These are phyloP conservation scores for Halteria grandinella DNA, from an alignment of 73 alveolate genomes.

Conservation along the genomic window DNA sequence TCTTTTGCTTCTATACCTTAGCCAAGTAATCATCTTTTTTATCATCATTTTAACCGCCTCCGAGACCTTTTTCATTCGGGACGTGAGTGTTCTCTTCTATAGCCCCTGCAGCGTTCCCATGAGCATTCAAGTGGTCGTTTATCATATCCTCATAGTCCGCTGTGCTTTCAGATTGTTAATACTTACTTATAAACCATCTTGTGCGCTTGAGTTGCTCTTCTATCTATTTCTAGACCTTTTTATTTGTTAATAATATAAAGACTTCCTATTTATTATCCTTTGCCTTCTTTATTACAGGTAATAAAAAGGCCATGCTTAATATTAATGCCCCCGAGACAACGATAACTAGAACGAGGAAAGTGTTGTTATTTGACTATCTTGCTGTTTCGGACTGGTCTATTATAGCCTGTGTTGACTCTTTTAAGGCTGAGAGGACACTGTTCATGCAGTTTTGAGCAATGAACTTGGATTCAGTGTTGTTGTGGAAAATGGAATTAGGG, in stretches of 20 bases:
- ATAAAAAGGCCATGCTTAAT: slow-evolving; percentile 17
- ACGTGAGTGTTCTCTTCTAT: slow-evolving; percentile 49
- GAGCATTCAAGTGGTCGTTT: no score
- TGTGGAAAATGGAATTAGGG: not conserved
- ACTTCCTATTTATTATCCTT: slow-evolving; percentile 48
- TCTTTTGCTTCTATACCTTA: slow-evolving; percentile 39
- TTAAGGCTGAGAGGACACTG: slow-evolving; percentile 27
- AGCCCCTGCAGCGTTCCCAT: slow-evolving; percentile 9
- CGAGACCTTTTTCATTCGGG: slow-evolving; percentile 43
- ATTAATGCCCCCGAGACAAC: slow-evolving; percentile 37
- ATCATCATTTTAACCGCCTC: slow-evolving; percentile 46
- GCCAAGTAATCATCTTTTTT: slow-evolving; percentile 22
- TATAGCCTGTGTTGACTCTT: slow-evolving; percentile 54
- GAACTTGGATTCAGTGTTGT: slow-evolving; percentile 6
- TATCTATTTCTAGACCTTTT: slow-evolving; percentile 41
- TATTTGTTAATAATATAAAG: slow-evolving; percentile 46
- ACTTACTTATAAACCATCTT: slow-evolving; percentile 51
- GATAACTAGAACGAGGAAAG: slow-evolving; percentile 29
- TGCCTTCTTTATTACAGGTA: slow-evolving; percentile 47
- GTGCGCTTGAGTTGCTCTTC: slow-evolving; percentile 36
- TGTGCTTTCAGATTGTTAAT: slow-evolving; percentile 14
- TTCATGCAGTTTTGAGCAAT: slow-evolving; percentile 39
- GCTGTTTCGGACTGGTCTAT: slow-evolving; percentile 38
- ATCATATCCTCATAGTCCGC: slow-evolving; percentile 26
- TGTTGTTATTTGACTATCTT: slow-evolving; percentile 13